Percentiles rank a stretch among this genome's conserved stretches.
phyloP scores from a whole-genome alignment of 192 early-diverging fungal species.

The Spizellomyces punctatus region DNA sequence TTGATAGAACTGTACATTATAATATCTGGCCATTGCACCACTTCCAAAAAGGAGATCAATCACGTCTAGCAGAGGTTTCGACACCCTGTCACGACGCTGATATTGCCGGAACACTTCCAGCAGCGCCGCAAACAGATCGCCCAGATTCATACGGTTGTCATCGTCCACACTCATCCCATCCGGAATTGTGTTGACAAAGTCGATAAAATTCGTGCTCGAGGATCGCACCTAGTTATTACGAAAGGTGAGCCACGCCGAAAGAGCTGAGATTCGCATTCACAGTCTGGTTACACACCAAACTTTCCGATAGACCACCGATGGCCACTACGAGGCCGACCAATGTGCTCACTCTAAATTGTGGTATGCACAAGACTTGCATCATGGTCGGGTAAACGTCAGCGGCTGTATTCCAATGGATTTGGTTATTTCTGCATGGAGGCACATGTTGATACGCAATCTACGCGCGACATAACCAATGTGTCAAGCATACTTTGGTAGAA shows the following conservation, averaged over 20 bases:
- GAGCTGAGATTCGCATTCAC: background rate
- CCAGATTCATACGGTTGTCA: slow-evolving; percentile 15
- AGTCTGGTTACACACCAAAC: slow-evolving; percentile 54
- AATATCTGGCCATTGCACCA: slow-evolving; percentile 43
- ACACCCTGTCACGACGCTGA: slow-evolving; percentile 66
- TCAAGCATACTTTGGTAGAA: slow-evolving; percentile 6
- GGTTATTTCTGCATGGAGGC: slow-evolving; percentile 25
- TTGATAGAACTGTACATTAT: slow-evolving; percentile 24
- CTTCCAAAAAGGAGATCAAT: slow-evolving; percentile 67
- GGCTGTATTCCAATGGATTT: slow-evolving; percentile 66
- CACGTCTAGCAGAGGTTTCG: slow-evolving; percentile 67
- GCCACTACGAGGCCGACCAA: slow-evolving; percentile 72
- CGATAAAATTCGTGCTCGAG: slow-evolving; percentile 63
- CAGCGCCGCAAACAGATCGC: slow-evolving; percentile 45
- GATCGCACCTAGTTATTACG: slow-evolving; percentile 55
- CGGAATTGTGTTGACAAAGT: slow-evolving; percentile 48
- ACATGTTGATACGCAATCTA: background rate
- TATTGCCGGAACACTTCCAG: slow-evolving; percentile 30
- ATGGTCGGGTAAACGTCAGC: slow-evolving; percentile 66
- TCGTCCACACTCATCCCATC: slow-evolving; percentile 12
- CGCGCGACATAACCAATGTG: slow-evolving; percentile 5
- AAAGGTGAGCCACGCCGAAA: background rate
- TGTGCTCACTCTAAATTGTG: slow-evolving; percentile 60
- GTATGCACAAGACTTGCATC: slow-evolving; percentile 54
- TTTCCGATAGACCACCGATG: slow-evolving; percentile 80